Conservation (phyloP, 169 alveolate species). For the Perkinsus olseni region DNA sequence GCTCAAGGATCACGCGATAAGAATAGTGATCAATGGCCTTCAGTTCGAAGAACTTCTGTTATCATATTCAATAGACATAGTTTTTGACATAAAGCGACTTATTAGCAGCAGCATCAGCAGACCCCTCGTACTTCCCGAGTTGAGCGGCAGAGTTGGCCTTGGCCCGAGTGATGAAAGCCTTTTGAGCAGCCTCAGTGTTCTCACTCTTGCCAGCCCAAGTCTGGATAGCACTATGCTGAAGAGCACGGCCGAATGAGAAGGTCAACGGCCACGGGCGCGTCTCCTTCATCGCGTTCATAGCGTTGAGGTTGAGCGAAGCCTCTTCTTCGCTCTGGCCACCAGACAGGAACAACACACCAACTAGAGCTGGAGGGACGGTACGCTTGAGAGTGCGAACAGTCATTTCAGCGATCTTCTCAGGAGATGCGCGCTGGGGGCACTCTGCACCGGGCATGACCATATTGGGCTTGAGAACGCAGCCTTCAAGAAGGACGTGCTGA, state of each 20-base stretch:
- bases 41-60: not conserved
- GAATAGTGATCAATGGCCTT: not conserved
- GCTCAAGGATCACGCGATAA: not conserved
- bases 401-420: slow-evolving; percentile 86
- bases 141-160: slow-evolving; percentile 73
- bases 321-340: slow-evolving; percentile 93
- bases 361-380: slow-evolving; percentile 93
- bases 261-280: slow-evolving; percentile 83
- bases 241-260: slow-evolving; percentile 94
- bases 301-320: slow-evolving; percentile 83
- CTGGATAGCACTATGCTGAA: slow-evolving; percentile 79
- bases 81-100: slow-evolving; percentile 36
- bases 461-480: slow-evolving; percentile 87
- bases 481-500: slow-evolving; percentile 84
- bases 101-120: slow-evolving; percentile 33
- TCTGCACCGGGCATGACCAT: slow-evolving; percentile 92
- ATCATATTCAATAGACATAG: slow-evolving; percentile 23
- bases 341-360: slow-evolving; percentile 91
- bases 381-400: slow-evolving; percentile 88
- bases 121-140: slow-evolving; percentile 52
- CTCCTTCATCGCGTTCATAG: slow-evolving; percentile 72
- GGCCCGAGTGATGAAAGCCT: slow-evolving; percentile 76
- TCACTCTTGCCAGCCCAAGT: slow-evolving; percentile 88
- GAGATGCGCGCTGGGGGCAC: slow-evolving; percentile 78
- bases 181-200: slow-evolving; percentile 83